Conservation (phyloP, 495 filamentous ascomycete species). For the Entonaema liquescens region DNA sequence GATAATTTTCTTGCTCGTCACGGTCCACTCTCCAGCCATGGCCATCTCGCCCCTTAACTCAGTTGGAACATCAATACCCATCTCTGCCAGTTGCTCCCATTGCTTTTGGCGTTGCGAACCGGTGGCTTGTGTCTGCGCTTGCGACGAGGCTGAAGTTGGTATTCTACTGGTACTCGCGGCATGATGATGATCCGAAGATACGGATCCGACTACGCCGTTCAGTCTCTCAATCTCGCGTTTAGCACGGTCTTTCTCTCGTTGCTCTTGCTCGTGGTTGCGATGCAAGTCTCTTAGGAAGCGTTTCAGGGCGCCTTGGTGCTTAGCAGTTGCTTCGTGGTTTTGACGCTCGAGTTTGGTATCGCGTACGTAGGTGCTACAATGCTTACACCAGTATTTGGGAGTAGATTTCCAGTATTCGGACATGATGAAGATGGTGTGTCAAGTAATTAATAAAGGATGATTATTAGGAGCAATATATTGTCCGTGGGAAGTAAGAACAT, state of each 20-base stretch:
- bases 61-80: slow-evolving; percentile 87
- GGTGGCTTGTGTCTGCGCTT: slow-evolving; percentile 50
- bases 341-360: slow-evolving; percentile 89
- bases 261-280: slow-evolving; percentile 77
- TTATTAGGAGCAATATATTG: neutral
- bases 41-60: slow-evolving; percentile 82
- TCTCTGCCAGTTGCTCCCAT: slow-evolving; percentile 82
- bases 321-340: slow-evolving; percentile 89
- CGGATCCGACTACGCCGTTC: slow-evolving; percentile 73
- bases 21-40: slow-evolving; percentile 90
- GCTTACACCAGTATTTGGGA: slow-evolving; percentile 97
- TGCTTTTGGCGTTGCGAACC: slow-evolving; percentile 81
- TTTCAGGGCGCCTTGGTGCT: slow-evolving; percentile 89
- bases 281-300: slow-evolving; percentile 90
- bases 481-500: too few relatives aligned
- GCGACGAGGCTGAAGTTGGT: slow-evolving; percentile 27
- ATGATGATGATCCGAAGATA: slow-evolving; percentile 34
- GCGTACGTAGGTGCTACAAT: slow-evolving; percentile 88
- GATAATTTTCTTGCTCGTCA: slow-evolving; percentile 64
- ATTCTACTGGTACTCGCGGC: slow-evolving; percentile 24
- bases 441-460: neutral
- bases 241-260: slow-evolving; percentile 80
- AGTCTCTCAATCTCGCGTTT: slow-evolving; percentile 87
- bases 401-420: slow-evolving; percentile 99
- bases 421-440: slow-evolving; percentile 60